These are phyloP conservation scores for Amborella trichopoda DNA, from an alignment of 164 flowering plant species.

Conservation along the genomic window DNA sequence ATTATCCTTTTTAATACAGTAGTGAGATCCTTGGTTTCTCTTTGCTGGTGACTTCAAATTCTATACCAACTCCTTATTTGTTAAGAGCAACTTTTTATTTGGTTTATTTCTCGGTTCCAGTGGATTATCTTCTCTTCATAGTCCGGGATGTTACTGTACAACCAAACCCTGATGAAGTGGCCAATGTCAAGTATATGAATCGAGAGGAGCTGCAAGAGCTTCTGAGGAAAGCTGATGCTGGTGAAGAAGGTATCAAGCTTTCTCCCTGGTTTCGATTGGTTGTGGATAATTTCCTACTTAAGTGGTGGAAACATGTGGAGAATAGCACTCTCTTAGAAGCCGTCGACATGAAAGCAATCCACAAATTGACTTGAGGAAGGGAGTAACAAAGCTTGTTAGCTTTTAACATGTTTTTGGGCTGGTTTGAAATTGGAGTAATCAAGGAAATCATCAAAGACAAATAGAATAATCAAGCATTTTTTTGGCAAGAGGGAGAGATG, in stretches of 20 bases:
- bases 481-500: too few relatives aligned
- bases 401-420: too few relatives aligned
- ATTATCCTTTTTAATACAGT: too few relatives aligned
- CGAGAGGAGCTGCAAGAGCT: constrained; percentile 72
- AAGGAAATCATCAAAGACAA: too few relatives aligned
- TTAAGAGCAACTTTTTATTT: not conserved
- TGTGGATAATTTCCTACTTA: constrained; percentile 82
- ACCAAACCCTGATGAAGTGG: constrained; percentile 93
- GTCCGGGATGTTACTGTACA: constrained; percentile 60
- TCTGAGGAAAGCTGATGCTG: constrained; percentile 80
- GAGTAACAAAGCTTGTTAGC: too few relatives aligned
- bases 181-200: constrained; percentile 62
- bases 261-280: constrained; percentile 96
- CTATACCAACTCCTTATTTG: too few relatives aligned
- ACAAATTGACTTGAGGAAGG: constrained; percentile 65
- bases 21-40: too few relatives aligned
- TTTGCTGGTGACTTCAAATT: too few relatives aligned
- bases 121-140: constrained; percentile 90
- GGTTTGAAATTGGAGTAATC: too few relatives aligned
- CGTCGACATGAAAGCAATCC: constrained; percentile 84
- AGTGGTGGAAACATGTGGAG: constrained; percentile 94
- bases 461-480: too few relatives aligned
- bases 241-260: constrained; percentile 77
- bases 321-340: constrained; percentile 57
- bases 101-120: constrained; percentile 30